Evolutionary conservation across 352 stramenopile genomes (phyloP).

Genomic region (Phytophthora meadii): DNA sequence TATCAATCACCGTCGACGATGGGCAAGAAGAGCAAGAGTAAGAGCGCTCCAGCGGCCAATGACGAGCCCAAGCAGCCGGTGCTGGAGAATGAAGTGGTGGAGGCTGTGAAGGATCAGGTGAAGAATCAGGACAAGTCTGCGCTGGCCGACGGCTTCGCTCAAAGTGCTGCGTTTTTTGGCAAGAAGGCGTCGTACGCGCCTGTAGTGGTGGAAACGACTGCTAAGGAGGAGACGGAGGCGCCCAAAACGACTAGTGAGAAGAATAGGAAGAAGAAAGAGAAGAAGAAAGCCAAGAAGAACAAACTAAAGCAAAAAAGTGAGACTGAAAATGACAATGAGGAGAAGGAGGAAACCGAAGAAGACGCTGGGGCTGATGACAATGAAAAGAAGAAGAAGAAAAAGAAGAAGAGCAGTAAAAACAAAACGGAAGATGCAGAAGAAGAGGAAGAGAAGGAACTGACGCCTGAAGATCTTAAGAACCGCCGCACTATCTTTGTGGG

Average conservation of each 20-base stretch:
- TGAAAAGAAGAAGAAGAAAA: conserved; percentile 37
- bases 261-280: conserved; percentile 14
- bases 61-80: conserved; percentile 9
- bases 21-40: conserved; percentile 51
- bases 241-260: conserved; percentile 5
- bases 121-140: conserved; percentile 27
- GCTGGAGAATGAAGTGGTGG: conserved; percentile 26
- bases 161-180: conserved; percentile 67
- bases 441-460: conserved; percentile 29
- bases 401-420: conserved; percentile 31
- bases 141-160: conserved; percentile 63
- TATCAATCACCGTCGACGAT: conserved; percentile 28
- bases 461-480: conserved; percentile 62
- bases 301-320: conserved; percentile 10
- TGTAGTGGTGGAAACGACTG: conserved; percentile 10
- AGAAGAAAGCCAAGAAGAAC: conserved; percentile 19
- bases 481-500: conserved; percentile 92
- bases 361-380: conserved; percentile 9
- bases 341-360: conserved; percentile 17
- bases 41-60: conserved; percentile 5
- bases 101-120: conserved; percentile 31
- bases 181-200: conserved; percentile 69
- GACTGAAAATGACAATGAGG: conserved; percentile 11
- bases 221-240: conserved; percentile 11
- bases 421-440: conserved; percentile 5